Evolutionary conservation across 2,329 filamentous ascomycete species (phyloP), one percentile per base, ranked within the genome.

Genomic region (Teratosphaeria pseudoeucalypti): DNA sequence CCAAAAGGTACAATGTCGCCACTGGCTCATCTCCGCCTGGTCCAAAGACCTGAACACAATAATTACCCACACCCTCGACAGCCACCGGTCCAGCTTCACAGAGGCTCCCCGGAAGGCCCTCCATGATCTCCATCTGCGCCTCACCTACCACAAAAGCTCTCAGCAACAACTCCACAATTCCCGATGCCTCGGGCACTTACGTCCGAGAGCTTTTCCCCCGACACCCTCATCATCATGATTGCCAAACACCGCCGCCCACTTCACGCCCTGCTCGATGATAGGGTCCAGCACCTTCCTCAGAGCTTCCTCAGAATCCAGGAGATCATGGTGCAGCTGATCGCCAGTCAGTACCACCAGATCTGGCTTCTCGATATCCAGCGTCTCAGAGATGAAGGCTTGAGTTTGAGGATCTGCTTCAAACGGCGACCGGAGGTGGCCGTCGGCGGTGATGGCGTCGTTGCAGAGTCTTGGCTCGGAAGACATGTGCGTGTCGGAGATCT

Each of bases 401-500:
- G 54, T 56, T 12, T 7, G 32, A 3, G 34, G 32, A 27, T 56
- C 54, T n/a, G 54, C 54, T 43, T 56, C 54, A 32, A 29, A 34
- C 32, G 27, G 43, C n/a, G 16, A 1, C 16, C 6, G 43, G 43
- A 49, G 16, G 10, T 23, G 43, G 16, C 43, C 43, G 23, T 37
- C 23, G 16, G 32, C 32, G 34, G 43, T 32, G 16, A 56, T 56
- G 23, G 54, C 54, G 54, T 56, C 54, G 4, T 19, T 56, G 34
- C 54, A 56, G 7, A 19, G 23, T 43, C 54, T 19, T 11, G 26
- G 12, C 12, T 34, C 54, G 9, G 54, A 26, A 23, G 34, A 29
- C 54, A 56, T 34, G 34, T 56, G 54, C 3, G 54, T 56, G 54
- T 56, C 54, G 34, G 54, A 56, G 54, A 56, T 43, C 23, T 56